A percentile compares a stretch with the other conserved stretches of the same genome.
Conservation (phyloP, 2,329 filamentous ascomycete species). For the Colletotrichum orchidophilum region DNA sequence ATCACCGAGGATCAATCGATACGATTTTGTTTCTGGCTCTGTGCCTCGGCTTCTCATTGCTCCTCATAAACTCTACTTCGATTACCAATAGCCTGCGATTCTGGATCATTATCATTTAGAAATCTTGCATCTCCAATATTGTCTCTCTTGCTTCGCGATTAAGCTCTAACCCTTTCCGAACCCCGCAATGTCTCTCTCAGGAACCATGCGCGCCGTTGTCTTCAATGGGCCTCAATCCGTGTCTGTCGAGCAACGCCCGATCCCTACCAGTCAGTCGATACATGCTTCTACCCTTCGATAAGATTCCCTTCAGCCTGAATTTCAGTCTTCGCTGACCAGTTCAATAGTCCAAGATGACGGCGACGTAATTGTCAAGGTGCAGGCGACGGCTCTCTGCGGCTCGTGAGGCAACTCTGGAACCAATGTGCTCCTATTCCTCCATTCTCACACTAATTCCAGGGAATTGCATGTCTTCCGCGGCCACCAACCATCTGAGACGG, state of each 20-base stretch:
- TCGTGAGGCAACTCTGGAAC: slow-evolving; percentile 65
- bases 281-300: background rate
- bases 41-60: background rate
- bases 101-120: background rate
- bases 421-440: slow-evolving; percentile 7
- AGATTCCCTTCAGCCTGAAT: background rate
- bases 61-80: background rate
- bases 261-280: slow-evolving; percentile 67
- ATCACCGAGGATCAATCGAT: background rate
- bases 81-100: background rate
- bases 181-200: slow-evolving; percentile 17
- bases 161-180: background rate
- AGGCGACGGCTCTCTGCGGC: slow-evolving; percentile 86
- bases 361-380: slow-evolving; percentile 86
- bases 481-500: slow-evolving; percentile 74
- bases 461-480: slow-evolving; percentile 90
- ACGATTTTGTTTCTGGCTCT: background rate
- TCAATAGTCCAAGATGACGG: slow-evolving; percentile 68
- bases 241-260: slow-evolving; percentile 79
- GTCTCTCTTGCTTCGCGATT: background rate
- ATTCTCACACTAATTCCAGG: slow-evolving; percentile 51
- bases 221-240: slow-evolving; percentile 83
- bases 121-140: background rate
- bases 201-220: slow-evolving; percentile 86
- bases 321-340: background rate